Base-by-base conservation (phyloP, 2,329 filamentous ascomycete species). In the Stylonectria norvegica region DNA sequence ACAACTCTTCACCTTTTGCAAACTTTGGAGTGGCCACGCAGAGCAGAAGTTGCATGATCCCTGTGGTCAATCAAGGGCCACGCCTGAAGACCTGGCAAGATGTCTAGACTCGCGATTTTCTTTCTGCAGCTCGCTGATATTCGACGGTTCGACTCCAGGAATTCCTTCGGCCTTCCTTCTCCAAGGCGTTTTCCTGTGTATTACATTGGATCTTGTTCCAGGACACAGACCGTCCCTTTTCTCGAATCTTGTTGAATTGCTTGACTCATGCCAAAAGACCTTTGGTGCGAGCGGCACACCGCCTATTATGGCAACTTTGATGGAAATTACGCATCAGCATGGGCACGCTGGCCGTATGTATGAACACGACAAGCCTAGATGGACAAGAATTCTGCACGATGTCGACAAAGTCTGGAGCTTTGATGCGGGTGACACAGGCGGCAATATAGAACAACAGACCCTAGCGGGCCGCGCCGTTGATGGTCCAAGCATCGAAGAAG, bases 1-100 rank as follows among this genome's bases (percentile, higher is more conserved):
- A 40, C 69, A 71, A 43, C 52, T 72, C 2, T 66, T 64, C 43
- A 50, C 58, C 4, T 64, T 72, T 25, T 59, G 65, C 37, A 61
- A 59, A 41, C 56, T 65, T 7, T 58, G 69, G 36, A 53, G 57
- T 7, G 32, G 45, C 12, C 56, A 48, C 36, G 49, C 56, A 50
- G 46, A 51, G 38, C 38, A 48, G 20, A 41, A 38, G 22, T 11
- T 50, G 25, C 45, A 49, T 35, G 38, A 45, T 35, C 40, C 36
- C 41, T 44, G 23, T 34, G 38, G 36, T 31, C 31, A 39, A 25
- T 45, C 20, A 20, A 35, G 36, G 22, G 44, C 48, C 10, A 47
- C 40, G 6, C 50, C 60, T 9, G 58, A 61, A 29, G 55, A 59
- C 20, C 53, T 68, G 19, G 62, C 62, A 2, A 53, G 53, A 25